These are phyloP conservation scores for Rostrohypoxylon terebratum DNA, from an alignment of 495 filamentous ascomycete genomes.

Conservation along the genomic window DNA sequence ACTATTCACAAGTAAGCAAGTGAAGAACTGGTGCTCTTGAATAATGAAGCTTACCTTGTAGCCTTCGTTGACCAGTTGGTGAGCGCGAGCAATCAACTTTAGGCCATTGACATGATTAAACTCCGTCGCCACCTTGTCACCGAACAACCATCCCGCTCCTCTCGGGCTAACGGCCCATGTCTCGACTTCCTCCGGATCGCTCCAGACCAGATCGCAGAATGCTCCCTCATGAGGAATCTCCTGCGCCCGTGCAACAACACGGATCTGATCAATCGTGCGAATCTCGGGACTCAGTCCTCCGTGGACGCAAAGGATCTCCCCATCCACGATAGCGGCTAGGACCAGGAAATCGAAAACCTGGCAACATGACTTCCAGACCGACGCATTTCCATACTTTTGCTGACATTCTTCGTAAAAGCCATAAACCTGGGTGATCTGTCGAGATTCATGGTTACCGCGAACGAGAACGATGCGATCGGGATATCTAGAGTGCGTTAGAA, in stretches of 20 bases:
- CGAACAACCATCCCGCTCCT: conserved; percentile 97
- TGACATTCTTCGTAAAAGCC: conserved; percentile 99
- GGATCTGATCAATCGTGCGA: conserved; percentile 93
- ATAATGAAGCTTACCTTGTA: conserved; percentile 75
- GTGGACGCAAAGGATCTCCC: conserved; percentile 96
- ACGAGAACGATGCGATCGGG: conserved; percentile 95
- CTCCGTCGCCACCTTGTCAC: conserved; percentile 96
- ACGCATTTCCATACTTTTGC: conserved; percentile 97
- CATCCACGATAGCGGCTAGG: conserved; percentile 95
- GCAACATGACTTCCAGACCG: conserved; percentile 98
- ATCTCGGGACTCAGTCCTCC: conserved; percentile 98
- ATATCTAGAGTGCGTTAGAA: conserved; percentile 70
- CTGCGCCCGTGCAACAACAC: conserved; percentile 96
- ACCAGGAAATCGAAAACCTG: conserved; percentile 99
- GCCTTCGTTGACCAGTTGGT: conserved; percentile 97
- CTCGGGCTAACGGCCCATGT: conserved; percentile 97
- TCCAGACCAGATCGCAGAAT: conserved; percentile 98
- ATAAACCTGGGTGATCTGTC: conserved; percentile 98
- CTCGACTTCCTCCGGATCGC: conserved; percentile 96
- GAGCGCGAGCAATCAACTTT: conserved; percentile 92
- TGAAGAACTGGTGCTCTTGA: not conserved
- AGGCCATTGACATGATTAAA: conserved; percentile 99
- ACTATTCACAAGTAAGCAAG: conserved; percentile 61
- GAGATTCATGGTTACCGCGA: conserved; percentile 96
- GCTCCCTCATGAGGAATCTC: conserved; percentile 98